Evolutionary conservation across 192 early-diverging fungal species (phyloP).

Genomic region (Diversispora epigaea): DNA sequence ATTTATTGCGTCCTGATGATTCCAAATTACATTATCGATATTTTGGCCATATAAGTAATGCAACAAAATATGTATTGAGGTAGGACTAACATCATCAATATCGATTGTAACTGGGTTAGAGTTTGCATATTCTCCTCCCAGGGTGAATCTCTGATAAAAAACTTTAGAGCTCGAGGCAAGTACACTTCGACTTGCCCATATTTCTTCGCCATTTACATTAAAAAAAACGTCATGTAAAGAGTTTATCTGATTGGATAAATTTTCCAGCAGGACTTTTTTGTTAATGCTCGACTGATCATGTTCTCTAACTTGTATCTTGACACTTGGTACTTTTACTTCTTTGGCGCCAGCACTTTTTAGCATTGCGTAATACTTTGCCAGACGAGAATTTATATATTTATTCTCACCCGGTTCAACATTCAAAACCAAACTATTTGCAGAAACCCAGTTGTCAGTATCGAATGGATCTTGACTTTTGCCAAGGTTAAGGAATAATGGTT

Average conservation of each 20-base stretch:
- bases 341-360: not conserved
- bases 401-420: not conserved
- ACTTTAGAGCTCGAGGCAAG: constrained; percentile 1
- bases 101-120: not conserved
- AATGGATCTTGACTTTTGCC: constrained; percentile 8
- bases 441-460: not conserved
- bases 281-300: not conserved
- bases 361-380: not conserved
- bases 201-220: not conserved
- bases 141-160: not conserved
- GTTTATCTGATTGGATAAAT: not conserved
- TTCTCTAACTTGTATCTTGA: not conserved
- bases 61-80: not conserved
- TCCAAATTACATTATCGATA: constrained; percentile 15
- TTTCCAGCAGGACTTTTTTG: not conserved
- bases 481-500: constrained; percentile 6
- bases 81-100: not conserved
- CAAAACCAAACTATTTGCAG: not conserved
- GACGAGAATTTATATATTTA: not conserved
- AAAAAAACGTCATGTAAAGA: constrained; percentile 9
- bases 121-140: not conserved
- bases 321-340: not conserved
- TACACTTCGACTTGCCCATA: not conserved
- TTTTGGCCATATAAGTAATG: constrained; percentile 9
- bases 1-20: not conserved